phyloP scores from a whole-genome alignment of 768 basidiomycete species.

The Lactifluus pinguis region DNA sequence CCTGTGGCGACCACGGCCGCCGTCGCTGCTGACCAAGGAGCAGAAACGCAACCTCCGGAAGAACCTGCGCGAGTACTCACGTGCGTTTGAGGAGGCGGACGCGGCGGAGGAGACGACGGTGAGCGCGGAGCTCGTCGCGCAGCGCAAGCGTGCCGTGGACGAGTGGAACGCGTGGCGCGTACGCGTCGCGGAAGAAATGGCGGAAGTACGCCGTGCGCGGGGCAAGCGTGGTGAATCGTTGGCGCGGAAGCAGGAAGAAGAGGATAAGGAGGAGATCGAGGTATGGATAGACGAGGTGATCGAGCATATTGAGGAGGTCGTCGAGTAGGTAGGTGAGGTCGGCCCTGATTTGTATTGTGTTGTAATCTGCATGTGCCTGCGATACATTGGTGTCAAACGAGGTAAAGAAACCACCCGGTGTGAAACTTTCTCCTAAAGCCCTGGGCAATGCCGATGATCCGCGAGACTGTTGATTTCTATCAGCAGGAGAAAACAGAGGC shows the following conservation, averaged over 20 bases:
- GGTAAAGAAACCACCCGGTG: no score
- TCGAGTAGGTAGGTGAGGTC: conserved; percentile 35
- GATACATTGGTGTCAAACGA: background rate
- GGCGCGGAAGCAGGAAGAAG: conserved; percentile 38
- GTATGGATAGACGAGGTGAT: conserved; percentile 92
- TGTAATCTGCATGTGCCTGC: background rate
- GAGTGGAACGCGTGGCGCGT: conserved; percentile 99
- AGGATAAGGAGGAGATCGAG: conserved; percentile 81
- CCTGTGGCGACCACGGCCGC: conserved; percentile 95
- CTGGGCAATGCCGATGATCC: no score
- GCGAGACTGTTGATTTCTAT: no score
- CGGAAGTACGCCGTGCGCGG: conserved; percentile 41
- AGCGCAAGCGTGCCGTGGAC: conserved; percentile 84
- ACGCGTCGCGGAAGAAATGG: conserved; percentile 56
- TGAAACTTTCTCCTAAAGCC: no score
- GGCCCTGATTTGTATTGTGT: background rate
- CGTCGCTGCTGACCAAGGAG: conserved; percentile 77
- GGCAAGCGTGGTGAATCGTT: conserved; percentile 24
- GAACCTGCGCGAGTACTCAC: conserved; percentile 86
- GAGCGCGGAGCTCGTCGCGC: conserved; percentile 86
- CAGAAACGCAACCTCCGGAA: conserved; percentile 76
- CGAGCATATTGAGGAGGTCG: conserved; percentile 75
- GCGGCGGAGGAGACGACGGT: conserved; percentile 91
- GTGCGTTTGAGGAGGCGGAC: conserved; percentile 93
- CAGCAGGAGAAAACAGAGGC: no score